Evolutionary conservation across 1,284 basidiomycete species (phyloP).

Genomic region (Malassezia brasiliensis): DNA sequence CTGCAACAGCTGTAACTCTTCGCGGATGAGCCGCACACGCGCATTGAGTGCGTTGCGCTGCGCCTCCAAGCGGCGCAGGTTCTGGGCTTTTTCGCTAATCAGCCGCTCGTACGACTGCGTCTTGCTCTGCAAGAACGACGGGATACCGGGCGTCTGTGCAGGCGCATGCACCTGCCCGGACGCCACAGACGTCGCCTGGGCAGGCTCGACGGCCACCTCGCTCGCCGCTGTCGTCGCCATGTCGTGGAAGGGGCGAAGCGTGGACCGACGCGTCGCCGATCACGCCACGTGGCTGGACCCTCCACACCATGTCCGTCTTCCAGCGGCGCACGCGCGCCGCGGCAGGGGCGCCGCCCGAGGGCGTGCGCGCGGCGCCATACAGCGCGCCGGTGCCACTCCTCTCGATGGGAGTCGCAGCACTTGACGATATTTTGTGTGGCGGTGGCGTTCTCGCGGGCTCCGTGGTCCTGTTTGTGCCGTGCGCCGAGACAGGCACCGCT

Average conservation of each 20-base stretch:
- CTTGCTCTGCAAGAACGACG: slow-evolving; percentile 90
- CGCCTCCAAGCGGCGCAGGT: slow-evolving; percentile 84
- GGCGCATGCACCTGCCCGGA: neutral
- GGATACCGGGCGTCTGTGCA: slow-evolving; percentile 19
- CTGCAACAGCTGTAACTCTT: slow-evolving; percentile 87
- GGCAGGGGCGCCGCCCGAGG: slow-evolving; percentile 51
- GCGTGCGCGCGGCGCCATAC: slow-evolving; percentile 60
- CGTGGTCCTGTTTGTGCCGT: slow-evolving; percentile 58
- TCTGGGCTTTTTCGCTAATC: slow-evolving; percentile 94
- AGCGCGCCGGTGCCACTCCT: slow-evolving; percentile 59
- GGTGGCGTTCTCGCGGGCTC: slow-evolving; percentile 73
- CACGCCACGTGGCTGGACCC: slow-evolving; percentile 12
- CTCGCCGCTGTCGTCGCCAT: slow-evolving; percentile 10
- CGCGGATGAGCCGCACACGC: slow-evolving; percentile 69
- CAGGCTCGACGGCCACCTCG: slow-evolving; percentile 6
- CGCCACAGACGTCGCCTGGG: neutral
- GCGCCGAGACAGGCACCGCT: slow-evolving; percentile 23
- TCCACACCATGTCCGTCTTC: slow-evolving; percentile 59
- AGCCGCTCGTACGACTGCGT: slow-evolving; percentile 82
- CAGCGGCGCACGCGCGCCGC: slow-evolving; percentile 56
- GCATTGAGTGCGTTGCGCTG: slow-evolving; percentile 94
- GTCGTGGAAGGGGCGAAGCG: neutral
- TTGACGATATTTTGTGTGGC: slow-evolving; percentile 91
- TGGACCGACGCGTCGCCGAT: slow-evolving; percentile 11
- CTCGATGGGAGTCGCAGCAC: slow-evolving; percentile 79